Conservation (phyloP, 176 grass and related monocot genomes). For the Cenchrus americanus region DNA sequence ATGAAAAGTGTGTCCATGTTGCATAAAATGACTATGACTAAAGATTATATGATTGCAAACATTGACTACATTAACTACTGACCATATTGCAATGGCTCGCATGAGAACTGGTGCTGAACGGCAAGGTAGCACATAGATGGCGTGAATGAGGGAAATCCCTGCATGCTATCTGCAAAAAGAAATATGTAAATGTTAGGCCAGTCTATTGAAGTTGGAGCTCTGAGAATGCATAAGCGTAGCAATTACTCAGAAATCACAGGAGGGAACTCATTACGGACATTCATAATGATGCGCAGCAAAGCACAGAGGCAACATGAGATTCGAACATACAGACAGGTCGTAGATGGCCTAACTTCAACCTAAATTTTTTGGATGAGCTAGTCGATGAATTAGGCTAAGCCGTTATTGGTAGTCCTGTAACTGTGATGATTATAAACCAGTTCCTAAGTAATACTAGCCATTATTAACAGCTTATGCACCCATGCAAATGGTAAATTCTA, state of each 20-base stretch:
- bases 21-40: conserved; percentile 3
- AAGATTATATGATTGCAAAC: background rate
- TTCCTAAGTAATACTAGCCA: background rate
- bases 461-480: background rate
- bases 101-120: conserved; percentile 67
- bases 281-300: background rate
- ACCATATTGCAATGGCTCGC: conserved; percentile 76
- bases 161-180: conserved; percentile 80
- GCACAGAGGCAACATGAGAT: conserved; percentile 7
- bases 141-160: conserved; percentile 94
- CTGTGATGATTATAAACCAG: background rate
- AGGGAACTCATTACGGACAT: conserved; percentile 25
- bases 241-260: background rate
- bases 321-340: background rate
- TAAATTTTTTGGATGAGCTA: background rate
- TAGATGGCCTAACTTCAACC: conserved; percentile 12
- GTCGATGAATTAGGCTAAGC: conserved; percentile 6
- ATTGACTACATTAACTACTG: conserved; percentile 31
- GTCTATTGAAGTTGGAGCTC: conserved; percentile 1
- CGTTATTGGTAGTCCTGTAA: background rate
- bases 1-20: conserved; percentile 20
- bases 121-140: conserved; percentile 72
- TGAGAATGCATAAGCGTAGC: conserved; percentile 20
- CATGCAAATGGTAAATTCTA: background rate
- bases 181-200: conserved; percentile 29